Evolutionary conservation across 345 rosid genomes (phyloP).

Genomic region (Linum usitatissimum): DNA sequence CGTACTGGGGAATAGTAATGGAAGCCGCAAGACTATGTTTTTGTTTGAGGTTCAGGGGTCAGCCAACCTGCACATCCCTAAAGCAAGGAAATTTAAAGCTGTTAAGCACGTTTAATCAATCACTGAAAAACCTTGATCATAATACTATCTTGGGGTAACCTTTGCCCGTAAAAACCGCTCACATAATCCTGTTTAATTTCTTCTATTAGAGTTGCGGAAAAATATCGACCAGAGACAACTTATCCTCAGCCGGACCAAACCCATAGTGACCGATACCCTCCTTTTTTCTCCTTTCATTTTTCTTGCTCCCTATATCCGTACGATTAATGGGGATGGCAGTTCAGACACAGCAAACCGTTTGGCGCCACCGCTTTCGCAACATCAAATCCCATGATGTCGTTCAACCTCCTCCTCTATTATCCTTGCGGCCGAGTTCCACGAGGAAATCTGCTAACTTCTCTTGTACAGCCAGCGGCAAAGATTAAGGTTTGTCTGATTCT

Average conservation of each 20-base stretch:
- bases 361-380: neutral
- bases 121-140: too few species aligned
- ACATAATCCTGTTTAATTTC: too few species aligned
- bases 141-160: too few species aligned
- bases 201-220: too few species aligned
- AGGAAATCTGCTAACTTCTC: slow-evolving; percentile 26
- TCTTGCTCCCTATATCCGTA: neutral
- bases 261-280: neutral
- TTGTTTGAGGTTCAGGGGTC: too few species aligned
- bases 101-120: too few species aligned
- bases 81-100: too few species aligned
- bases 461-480: slow-evolving; percentile 36
- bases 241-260: neutral
- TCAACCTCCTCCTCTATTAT: neutral
- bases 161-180: too few species aligned
- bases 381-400: neutral
- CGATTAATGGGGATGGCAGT: neutral
- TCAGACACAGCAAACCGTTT: neutral
- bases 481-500: slow-evolving; percentile 15
- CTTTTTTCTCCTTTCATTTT: neutral
- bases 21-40: too few species aligned
- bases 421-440: neutral
- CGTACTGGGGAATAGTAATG: too few species aligned
- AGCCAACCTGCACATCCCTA: too few species aligned
- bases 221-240: neutral